phyloP scores from a whole-genome alignment of 768 basidiomycete species.

The Roridomyces roridus region DNA sequence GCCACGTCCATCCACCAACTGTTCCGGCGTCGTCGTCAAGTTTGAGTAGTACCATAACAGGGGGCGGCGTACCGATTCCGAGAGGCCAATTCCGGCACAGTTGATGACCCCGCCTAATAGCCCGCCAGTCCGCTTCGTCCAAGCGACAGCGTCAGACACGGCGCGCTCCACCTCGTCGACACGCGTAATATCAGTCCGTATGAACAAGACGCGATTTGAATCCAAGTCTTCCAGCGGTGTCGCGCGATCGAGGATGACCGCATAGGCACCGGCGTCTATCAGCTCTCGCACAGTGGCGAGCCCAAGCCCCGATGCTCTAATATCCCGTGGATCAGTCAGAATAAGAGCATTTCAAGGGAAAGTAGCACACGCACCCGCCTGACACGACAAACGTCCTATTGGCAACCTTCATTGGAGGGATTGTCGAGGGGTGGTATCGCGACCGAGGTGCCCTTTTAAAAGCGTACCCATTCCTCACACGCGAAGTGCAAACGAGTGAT shows the following conservation, averaged over 20 bases:
- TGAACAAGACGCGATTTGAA: conserved; percentile 23
- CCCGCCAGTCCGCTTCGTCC: conserved; percentile 32
- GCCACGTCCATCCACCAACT: conserved; percentile 37
- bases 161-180: conserved; percentile 35
- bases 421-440: neutral
- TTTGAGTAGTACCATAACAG: too few relatives aligned
- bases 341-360: neutral
- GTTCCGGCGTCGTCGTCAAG: too few relatives aligned
- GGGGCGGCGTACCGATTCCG: conserved; percentile 27
- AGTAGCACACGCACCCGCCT: conserved; percentile 38
- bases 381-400: conserved; percentile 44
- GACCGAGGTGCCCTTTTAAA: conserved; percentile 18
- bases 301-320: conserved; percentile 44
- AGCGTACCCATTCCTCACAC: neutral
- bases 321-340: neutral
- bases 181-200: conserved; percentile 35
- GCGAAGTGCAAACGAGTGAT: neutral
- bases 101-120: conserved; percentile 44
- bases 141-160: conserved; percentile 32
- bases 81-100: conserved; percentile 43
- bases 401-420: conserved; percentile 36
- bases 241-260: conserved; percentile 41
- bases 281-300: conserved; percentile 39
- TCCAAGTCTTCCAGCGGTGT: conserved; percentile 19
- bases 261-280: conserved; percentile 29